Conservation (phyloP, 148 eudicot genomes). For the Pouteria glomerata region DNA sequence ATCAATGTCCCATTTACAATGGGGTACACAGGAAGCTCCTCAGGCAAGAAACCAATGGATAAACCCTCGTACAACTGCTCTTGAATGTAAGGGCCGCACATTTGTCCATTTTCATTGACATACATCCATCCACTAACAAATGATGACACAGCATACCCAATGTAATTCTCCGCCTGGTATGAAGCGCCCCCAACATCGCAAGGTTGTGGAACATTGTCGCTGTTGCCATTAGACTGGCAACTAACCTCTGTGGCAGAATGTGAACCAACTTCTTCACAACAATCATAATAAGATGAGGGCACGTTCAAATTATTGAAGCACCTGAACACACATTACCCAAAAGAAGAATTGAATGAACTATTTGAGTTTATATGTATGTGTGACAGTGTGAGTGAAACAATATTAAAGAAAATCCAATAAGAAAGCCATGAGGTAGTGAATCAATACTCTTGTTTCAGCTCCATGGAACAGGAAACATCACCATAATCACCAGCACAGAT, state of each 20-base stretch:
- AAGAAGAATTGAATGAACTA: neutral
- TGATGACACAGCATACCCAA: slow-evolving; percentile 20
- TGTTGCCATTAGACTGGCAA: slow-evolving; percentile 44
- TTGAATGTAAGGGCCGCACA: slow-evolving; percentile 91
- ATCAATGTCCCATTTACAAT: slow-evolving; percentile 49
- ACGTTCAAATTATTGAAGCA: slow-evolving; percentile 7
- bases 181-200: slow-evolving; percentile 26
- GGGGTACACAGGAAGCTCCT: slow-evolving; percentile 83
- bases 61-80: slow-evolving; percentile 86
- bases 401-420: neutral
- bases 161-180: slow-evolving; percentile 19
- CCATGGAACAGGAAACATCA: slow-evolving; percentile 9
- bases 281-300: slow-evolving; percentile 30
- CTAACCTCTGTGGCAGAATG: slow-evolving; percentile 33
- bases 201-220: slow-evolving; percentile 27
- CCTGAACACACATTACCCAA: neutral
- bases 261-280: slow-evolving; percentile 22
- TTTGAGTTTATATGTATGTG: too few species aligned
- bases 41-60: slow-evolving; percentile 73
- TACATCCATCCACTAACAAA: slow-evolving; percentile 94
- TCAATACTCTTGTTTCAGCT: slow-evolving; percentile 12
- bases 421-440: neutral
- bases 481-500: slow-evolving; percentile 11
- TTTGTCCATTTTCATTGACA: slow-evolving; percentile 68
- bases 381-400: neutral